Conservation (phyloP, 2,329 filamentous ascomycete species). For the Madurella fahalii region DNA sequence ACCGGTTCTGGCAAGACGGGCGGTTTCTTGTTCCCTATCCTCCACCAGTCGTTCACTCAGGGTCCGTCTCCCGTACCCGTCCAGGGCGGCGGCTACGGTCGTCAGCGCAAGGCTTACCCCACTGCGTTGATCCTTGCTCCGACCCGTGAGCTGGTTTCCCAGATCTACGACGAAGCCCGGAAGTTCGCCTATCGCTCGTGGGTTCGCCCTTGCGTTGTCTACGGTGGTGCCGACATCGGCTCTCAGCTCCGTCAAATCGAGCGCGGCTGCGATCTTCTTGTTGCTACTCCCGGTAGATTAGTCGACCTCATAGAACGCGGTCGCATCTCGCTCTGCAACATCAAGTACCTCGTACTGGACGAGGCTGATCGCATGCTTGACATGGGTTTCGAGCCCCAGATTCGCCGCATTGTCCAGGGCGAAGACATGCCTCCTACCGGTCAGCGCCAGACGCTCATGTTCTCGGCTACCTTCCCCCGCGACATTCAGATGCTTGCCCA, state of each 20-base stretch:
- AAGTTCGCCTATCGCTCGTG: constrained; percentile 99
- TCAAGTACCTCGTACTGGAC: constrained; percentile 98
- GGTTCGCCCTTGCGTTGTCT: constrained; percentile 97
- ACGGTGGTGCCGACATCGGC: constrained; percentile 97
- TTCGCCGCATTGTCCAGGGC: constrained; percentile 94
- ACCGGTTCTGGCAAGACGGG: constrained; percentile 99
- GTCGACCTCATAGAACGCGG: constrained; percentile 98
- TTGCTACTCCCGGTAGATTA: constrained; percentile 94
- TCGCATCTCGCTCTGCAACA: constrained; percentile 94
- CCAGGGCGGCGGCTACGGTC: constrained; percentile 70
- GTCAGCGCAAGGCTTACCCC: constrained; percentile 96
- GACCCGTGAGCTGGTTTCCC: constrained; percentile 96
- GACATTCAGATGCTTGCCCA: constrained; percentile 99
- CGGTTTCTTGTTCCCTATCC: constrained; percentile 97
- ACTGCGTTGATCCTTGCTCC: constrained; percentile 94
- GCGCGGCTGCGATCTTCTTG: constrained; percentile 91
- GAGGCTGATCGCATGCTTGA: constrained; percentile 99
- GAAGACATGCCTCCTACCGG: constrained; percentile 91
- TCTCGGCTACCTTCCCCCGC: constrained; percentile 97
- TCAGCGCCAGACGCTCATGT: constrained; percentile 97
- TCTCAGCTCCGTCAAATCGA: constrained; percentile 98
- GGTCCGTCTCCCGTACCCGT: constrained; percentile 71
- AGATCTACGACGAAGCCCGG: constrained; percentile 95
- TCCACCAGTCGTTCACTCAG: constrained; percentile 93
- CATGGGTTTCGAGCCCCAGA: constrained; percentile 99